Evolutionary conservation across 306 rosid species (phyloP).

Genomic region (Gynostemma pentaphyllum): DNA sequence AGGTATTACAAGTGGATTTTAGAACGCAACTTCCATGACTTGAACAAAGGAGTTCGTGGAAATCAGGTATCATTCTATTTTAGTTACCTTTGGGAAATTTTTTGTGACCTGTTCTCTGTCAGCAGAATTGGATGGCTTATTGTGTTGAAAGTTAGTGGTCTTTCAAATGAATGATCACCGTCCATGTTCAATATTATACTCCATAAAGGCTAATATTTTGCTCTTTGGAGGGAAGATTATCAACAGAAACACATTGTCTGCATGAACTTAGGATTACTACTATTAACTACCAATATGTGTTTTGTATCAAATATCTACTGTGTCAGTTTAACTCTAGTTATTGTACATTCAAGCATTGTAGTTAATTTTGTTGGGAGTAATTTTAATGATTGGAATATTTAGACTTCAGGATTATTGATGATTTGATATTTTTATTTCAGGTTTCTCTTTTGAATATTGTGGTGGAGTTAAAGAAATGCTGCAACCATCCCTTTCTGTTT

Average conservation of each 20-base stretch:
- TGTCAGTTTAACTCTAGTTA: no score
- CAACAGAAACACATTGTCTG: no score
- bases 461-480: slow-evolving; percentile 97
- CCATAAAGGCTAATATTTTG: no score
- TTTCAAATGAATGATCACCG: neutral
- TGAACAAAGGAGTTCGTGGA: slow-evolving; percentile 99
- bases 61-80: slow-evolving; percentile 60
- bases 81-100: neutral
- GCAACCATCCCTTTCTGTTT: slow-evolving; percentile 97
- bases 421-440: slow-evolving; percentile 27
- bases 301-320: no score
- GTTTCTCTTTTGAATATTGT: slow-evolving; percentile 95
- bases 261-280: no score
- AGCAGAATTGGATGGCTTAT: neutral
- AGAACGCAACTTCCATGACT: slow-evolving; percentile 95
- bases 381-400: neutral
- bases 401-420: neutral
- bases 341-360: slow-evolving; percentile 2
- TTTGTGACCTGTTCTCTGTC: neutral
- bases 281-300: no score
- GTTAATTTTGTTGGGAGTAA: neutral
- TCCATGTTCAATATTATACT: no score
- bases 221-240: no score
- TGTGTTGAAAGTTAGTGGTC: neutral
- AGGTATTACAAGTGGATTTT: slow-evolving; percentile 99